These are phyloP conservation scores for Hypoxylon lenormandii DNA, from an alignment of 495 filamentous ascomycete genomes.

Conservation along the genomic window DNA sequence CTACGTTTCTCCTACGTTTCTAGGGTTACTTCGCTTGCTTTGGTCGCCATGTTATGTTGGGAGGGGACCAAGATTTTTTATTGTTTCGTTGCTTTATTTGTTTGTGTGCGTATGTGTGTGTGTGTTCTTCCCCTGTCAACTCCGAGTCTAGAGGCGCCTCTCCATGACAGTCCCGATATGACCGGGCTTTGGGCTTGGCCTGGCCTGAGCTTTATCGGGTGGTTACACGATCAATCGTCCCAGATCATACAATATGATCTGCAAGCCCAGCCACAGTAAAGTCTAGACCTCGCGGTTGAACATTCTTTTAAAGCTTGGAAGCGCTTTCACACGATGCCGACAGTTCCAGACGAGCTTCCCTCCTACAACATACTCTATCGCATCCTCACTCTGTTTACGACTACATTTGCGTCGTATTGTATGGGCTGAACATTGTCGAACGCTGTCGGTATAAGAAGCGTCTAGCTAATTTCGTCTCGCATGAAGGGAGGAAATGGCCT, in stretches of 20 bases:
- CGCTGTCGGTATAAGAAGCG: conserved; percentile 14
- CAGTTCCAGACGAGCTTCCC: conserved; percentile 28
- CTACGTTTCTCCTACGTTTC: too few relatives aligned
- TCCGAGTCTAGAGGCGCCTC: conserved; percentile 9
- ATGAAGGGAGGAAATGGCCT: conserved; percentile 10
- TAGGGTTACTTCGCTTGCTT: conserved; percentile 26
- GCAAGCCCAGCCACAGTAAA: conserved; percentile 38
- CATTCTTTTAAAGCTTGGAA: conserved; percentile 30
- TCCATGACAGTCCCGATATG: conserved; percentile 33
- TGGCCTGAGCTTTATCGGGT: conserved; percentile 6
- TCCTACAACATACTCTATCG: not conserved
- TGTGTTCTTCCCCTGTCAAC: conserved; percentile 12
- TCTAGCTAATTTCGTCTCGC: conserved; percentile 15
- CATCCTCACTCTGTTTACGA: conserved; percentile 20
- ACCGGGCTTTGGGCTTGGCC: conserved; percentile 14
- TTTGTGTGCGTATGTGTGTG: not conserved
- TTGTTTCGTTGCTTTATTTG: too few relatives aligned
- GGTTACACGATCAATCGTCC: conserved; percentile 36
- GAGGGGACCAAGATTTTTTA: conserved; percentile 20
- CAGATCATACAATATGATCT: conserved; percentile 41
- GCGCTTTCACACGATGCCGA: conserved; percentile 18
- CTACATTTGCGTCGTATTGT: conserved; percentile 21
- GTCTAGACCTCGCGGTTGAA: conserved; percentile 37
- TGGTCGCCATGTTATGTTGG: conserved; percentile 20
- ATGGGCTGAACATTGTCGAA: conserved; percentile 18